phyloP scores from a whole-genome alignment of 306 rosid species.

The Arachis stenosperma region DNA sequence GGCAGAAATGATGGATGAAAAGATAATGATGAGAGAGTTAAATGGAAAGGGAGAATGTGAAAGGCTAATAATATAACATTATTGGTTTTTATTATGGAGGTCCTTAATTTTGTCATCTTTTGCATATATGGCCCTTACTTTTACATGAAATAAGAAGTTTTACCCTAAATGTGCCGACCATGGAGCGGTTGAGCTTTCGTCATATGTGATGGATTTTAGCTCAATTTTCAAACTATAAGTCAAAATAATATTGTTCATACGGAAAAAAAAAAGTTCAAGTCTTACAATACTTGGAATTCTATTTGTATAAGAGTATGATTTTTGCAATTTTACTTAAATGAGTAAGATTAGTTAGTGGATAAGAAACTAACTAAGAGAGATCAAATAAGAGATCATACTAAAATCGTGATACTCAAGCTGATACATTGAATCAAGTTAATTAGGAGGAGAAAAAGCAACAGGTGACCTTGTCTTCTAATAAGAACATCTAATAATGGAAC shows the following conservation, averaged over 20 bases:
- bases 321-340: neutral
- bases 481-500: neutral
- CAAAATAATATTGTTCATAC: constrained; percentile 4
- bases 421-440: no score
- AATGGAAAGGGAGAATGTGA: constrained; percentile 1
- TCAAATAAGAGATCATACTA: neutral
- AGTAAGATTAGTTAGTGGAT: constrained; percentile 3
- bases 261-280: neutral
- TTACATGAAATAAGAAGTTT: constrained; percentile 12
- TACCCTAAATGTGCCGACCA: constrained; percentile 27
- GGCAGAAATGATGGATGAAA: constrained; percentile 9
- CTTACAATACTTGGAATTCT: neutral
- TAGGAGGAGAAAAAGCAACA: no score
- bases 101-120: neutral
- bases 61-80: neutral
- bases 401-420: neutral
- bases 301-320: neutral
- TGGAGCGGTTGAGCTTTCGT: constrained; percentile 10
- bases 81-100: no score
- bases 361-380: neutral
- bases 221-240: constrained; percentile 14
- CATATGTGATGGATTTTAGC: neutral
- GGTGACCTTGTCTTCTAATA: neutral
- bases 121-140: neutral
- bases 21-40: neutral